Evolutionary conservation across 257 asterid species (phyloP), one percentile per base, ranked within the genome.

Genomic region (Nyctanthes arbortristis): DNA sequence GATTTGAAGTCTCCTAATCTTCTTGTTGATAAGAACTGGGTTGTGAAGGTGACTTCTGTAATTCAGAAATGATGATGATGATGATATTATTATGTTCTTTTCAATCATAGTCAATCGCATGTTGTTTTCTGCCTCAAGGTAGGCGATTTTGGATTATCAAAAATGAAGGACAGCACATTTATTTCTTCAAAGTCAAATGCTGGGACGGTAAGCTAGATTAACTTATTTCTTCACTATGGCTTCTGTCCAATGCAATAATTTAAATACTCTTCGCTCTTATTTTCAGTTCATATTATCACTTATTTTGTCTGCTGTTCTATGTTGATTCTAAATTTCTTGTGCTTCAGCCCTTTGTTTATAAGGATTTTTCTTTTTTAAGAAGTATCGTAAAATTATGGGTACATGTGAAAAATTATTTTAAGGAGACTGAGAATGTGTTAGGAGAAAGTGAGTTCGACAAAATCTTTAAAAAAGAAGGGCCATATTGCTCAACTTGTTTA

Each of bases 1-100:
- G 98, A 93, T 82, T 69, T 93, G 83, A 93, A 93, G 84, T 82
- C 98, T 63, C 98, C 97, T 27, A 93, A 93, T 84, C 96, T 93
- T 73, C 94, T 93, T 40, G 98, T 93, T 79, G 98, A 91, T 65
- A 93, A 84, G 81, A 93, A 90, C 69, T 90, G 97, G 97, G 92
- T 84, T 36, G 98, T 93, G 43, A 93, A 93, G 98, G 98, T 93
- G 28, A 69, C 73, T 29, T 67, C 66, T 32, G n/a, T n/a, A n/a
- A n/a, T n/a, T n/a, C n/a, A n/a, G n/a, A n/a, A n/a, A 61, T 63
- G 22, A 32, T 11, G n/a, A n/a, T n/a, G n/a, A n/a, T n/a, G n/a
- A n/a, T 32, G 16, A 11, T 34, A 36, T 60, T 68, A 39, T n/a
- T 49, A 24, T 35, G 10, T 14, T 29, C 75, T 32, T 52, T 36